Conservation (phyloP, 73 alveolate species). For the Effrenium voratum region DNA sequence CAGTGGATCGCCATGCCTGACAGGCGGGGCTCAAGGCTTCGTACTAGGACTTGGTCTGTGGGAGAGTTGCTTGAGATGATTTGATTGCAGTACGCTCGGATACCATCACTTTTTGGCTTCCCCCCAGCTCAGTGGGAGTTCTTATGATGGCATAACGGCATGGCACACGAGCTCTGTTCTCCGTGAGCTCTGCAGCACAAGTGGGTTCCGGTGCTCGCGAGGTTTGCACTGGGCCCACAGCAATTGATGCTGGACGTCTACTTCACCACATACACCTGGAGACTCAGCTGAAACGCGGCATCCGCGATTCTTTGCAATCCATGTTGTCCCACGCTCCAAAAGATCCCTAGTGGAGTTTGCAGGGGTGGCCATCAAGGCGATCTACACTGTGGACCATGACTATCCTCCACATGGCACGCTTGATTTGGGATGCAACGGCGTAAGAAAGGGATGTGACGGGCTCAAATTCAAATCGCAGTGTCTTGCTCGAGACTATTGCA, state of each 20-base stretch:
- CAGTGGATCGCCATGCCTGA: slow-evolving; percentile 80
- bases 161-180: too few relatives aligned
- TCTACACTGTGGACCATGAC: too few relatives aligned
- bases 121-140: too few relatives aligned
- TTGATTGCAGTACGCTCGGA: too few relatives aligned
- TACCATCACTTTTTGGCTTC: too few relatives aligned
- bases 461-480: not conserved
- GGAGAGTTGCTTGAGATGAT: too few relatives aligned
- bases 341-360: too few relatives aligned
- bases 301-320: not conserved
- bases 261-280: slow-evolving; percentile 57
- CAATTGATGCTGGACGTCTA: slow-evolving; percentile 51
- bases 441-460: not conserved
- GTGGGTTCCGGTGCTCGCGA: not conserved
- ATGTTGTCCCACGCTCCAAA: not conserved
- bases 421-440: not conserved
- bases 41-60: not conserved
- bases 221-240: slow-evolving; percentile 63
- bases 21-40: slow-evolving; percentile 26
- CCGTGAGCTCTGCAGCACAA: too few relatives aligned
- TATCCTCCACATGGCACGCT: too few relatives aligned
- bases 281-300: not conserved
- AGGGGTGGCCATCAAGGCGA: too few relatives aligned
- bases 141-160: too few relatives aligned
- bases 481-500: too few relatives aligned